These are phyloP conservation scores for Eleusine indica DNA, from an alignment of 176 grass and related monocot genomes.

Conservation along the genomic window DNA sequence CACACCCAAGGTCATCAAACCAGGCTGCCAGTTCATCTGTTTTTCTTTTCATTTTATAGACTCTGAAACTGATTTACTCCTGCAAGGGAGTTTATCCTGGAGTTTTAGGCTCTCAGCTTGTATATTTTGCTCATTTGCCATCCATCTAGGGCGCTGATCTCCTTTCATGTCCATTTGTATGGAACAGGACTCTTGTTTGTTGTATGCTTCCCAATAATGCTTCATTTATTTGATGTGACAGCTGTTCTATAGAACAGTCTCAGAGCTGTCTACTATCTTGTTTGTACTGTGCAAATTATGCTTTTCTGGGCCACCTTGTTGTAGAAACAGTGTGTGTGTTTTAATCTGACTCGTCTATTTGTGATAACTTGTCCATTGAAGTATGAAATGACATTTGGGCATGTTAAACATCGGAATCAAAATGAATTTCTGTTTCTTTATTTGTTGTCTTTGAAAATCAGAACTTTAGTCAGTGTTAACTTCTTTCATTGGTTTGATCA, in stretches of 20 bases:
- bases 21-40: background rate
- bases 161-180: constrained; percentile 25
- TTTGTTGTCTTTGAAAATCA: background rate
- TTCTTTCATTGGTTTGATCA: background rate
- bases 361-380: constrained; percentile 21
- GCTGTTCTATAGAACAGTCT: background rate
- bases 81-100: background rate
- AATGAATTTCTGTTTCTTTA: background rate
- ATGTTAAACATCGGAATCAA: constrained; percentile 3
- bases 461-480: background rate
- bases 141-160: background rate
- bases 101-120: background rate
- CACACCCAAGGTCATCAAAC: background rate
- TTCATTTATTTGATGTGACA: background rate
- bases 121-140: constrained; percentile 1
- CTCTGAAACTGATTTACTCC: background rate
- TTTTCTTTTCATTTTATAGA: background rate
- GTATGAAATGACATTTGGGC: constrained; percentile 11
- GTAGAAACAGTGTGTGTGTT: background rate
- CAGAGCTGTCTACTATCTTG: constrained; percentile 1
- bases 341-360: background rate
- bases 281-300: background rate
- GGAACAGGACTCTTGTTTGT: constrained; percentile 1
- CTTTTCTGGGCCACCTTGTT: constrained; percentile 3
- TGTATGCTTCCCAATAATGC: background rate